These are phyloP conservation scores for Yarrowia galli DNA, from an alignment of 1,139 yeast species.

Conservation along the genomic window DNA sequence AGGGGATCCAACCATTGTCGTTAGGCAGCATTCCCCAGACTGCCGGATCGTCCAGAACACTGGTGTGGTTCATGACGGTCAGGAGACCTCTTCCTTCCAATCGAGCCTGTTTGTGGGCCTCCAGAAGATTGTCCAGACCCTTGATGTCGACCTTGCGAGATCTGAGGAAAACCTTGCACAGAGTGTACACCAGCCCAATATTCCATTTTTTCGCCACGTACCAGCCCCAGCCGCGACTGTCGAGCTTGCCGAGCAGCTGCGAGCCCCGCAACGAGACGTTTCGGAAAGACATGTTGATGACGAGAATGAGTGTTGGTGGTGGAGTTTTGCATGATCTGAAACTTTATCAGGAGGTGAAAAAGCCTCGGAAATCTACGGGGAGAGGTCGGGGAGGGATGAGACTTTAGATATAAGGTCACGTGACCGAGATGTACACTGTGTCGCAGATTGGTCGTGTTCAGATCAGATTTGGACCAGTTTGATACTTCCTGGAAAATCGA, in stretches of 20 bases:
- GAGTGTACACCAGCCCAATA: conserved; percentile 33
- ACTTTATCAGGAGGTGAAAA: background rate
- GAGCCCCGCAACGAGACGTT: conserved; percentile 23
- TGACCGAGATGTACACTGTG: background rate
- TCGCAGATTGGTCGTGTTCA: background rate
- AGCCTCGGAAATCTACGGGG: no score
- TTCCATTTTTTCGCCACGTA: conserved; percentile 33
- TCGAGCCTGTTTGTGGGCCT: conserved; percentile 67
- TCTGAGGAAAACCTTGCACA: conserved; percentile 23
- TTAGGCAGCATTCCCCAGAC: conserved; percentile 87
- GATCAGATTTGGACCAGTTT: background rate
- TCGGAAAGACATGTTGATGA: conserved; percentile 32
- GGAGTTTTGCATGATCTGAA: background rate
- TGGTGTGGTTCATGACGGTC: conserved; percentile 96
- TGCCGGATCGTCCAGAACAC: conserved; percentile 92
- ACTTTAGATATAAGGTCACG: background rate
- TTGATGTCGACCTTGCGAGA: conserved; percentile 50
- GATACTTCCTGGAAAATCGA: background rate
- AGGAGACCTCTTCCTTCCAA: conserved; percentile 74
- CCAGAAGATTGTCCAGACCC: conserved; percentile 67
- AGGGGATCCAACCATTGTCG: conserved; percentile 66
- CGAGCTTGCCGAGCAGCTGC: conserved; percentile 14
- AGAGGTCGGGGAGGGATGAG: background rate
- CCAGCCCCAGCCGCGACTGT: conserved; percentile 37
- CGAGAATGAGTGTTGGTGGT: background rate